phyloP scores from a whole-genome alignment of 2,329 filamentous ascomycete genomes.

The Venturiaceae sp. region DNA sequence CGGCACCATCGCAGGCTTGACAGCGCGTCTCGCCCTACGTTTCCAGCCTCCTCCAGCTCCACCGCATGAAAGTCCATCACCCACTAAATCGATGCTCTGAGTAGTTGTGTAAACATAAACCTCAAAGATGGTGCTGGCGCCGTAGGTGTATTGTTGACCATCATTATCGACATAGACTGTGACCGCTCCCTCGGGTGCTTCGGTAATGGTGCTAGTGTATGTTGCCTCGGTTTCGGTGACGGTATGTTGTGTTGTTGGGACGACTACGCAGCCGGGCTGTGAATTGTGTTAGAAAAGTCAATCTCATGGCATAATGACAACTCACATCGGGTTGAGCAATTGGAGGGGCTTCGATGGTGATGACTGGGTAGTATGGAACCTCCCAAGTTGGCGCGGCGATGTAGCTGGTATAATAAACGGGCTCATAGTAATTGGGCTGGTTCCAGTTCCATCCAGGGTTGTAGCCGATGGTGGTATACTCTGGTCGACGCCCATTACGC shows the following conservation, averaged over 20 bases:
- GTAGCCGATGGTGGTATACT: background rate
- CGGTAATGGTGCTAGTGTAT: background rate
- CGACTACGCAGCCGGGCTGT: background rate
- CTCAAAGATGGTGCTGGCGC: background rate
- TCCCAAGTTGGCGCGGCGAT: background rate
- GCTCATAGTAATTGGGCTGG: background rate
- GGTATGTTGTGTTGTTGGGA: background rate
- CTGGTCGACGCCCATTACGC: background rate
- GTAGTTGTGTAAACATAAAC: conserved; percentile 4
- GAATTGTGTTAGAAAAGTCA: background rate
- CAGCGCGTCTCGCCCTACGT: too few species aligned
- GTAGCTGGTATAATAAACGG: background rate
- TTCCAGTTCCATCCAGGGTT: background rate
- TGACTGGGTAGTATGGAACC: background rate
- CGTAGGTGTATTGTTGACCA: background rate
- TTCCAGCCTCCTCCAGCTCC: too few species aligned
- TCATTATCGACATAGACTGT: background rate
- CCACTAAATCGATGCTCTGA: background rate
- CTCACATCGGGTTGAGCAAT: background rate
- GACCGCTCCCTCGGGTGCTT: background rate
- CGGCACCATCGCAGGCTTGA: too few species aligned
- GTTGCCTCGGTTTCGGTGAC: background rate
- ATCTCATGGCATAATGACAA: too few species aligned
- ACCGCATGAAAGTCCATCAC: background rate
- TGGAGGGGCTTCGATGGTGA: background rate